Conservation (phyloP, 2,329 filamentous ascomycete species). For the Aspergillus sp. region DNA sequence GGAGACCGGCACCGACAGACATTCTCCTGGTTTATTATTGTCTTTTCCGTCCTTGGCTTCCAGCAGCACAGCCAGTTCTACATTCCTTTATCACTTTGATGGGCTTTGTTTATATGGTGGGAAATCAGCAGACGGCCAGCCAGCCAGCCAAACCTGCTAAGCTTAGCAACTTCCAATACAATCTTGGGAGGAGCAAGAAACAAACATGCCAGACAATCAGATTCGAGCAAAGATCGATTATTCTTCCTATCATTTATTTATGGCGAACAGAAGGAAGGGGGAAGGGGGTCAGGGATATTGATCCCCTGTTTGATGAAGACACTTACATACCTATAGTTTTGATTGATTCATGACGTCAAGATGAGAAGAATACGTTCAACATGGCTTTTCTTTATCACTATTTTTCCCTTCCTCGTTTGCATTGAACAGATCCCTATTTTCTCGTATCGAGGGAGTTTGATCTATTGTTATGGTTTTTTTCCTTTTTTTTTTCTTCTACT, state of each 20-base stretch:
- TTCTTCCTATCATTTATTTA: not conserved
- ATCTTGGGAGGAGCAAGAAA: not conserved
- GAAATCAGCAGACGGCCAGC: no score
- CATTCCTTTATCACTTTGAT: not conserved
- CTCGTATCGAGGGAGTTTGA: not conserved
- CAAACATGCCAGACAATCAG: not conserved
- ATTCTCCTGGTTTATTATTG: not conserved
- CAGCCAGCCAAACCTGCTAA: not conserved
- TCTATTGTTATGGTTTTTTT: conserved; percentile 7
- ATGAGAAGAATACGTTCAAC: not conserved
- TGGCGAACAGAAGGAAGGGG: no score
- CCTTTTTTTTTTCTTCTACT: not conserved
- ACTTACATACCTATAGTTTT: not conserved
- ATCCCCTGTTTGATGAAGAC: no score
- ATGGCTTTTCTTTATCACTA: not conserved
- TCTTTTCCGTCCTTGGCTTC: not conserved
- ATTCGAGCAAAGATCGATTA: not conserved
- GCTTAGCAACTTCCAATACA: no score
- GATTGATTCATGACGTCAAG: not conserved
- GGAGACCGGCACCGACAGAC: not conserved
- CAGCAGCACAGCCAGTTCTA: not conserved
- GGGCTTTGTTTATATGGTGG: not conserved
- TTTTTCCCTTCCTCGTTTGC: not conserved
- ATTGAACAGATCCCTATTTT: not conserved
- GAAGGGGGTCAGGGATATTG: not conserved